Evolutionary conservation across 2,329 filamentous ascomycete genomes (phyloP).

Genomic region (Rhytidhysteron rufulum): DNA sequence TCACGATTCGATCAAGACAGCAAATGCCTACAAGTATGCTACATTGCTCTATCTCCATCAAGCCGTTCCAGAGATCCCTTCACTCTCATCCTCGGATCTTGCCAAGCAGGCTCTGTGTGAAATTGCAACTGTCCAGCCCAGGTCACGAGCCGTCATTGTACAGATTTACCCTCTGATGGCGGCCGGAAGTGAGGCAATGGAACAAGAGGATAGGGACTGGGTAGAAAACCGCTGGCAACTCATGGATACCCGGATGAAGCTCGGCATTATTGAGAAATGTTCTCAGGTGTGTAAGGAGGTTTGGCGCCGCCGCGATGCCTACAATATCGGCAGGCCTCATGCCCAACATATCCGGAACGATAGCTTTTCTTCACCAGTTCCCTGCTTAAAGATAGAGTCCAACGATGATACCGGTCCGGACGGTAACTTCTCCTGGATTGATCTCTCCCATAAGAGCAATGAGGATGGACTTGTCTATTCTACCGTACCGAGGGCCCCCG

Average conservation of each 20-base stretch:
- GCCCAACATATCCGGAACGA: conserved; percentile 6
- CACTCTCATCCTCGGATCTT: conserved; percentile 52
- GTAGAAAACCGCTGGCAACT: conserved; percentile 59
- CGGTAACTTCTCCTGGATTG: conserved; percentile 19
- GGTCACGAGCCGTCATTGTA: conserved; percentile 61
- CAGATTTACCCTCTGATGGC: conserved; percentile 68
- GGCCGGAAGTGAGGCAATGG: conserved; percentile 61
- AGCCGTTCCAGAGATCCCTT: conserved; percentile 65
- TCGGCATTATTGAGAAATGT: conserved; percentile 65
- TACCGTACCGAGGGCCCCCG: conserved; percentile 12
- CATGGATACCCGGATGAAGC: conserved; percentile 60
- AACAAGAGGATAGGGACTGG: conserved; percentile 60
- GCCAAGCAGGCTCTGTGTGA: conserved; percentile 60
- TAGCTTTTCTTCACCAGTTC: conserved; percentile 8
- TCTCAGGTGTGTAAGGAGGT: conserved; percentile 63
- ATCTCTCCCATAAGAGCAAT: conserved; percentile 18
- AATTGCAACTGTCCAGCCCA: conserved; percentile 60
- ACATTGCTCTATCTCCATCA: conserved; percentile 65
- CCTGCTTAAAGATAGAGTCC: conserved; percentile 21
- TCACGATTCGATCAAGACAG: conserved; percentile 62
- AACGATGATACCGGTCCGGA: conserved; percentile 15
- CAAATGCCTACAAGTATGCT: conserved; percentile 64
- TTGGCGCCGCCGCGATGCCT: conserved; percentile 60
- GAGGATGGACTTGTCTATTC: conserved; percentile 10
- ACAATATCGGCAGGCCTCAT: conserved; percentile 32